A percentile compares a stretch with the other conserved stretches of the same genome.
Evolutionary conservation across 75 land plant genomes (phyloP).

Genomic region (Cupressus sempervirens): DNA sequence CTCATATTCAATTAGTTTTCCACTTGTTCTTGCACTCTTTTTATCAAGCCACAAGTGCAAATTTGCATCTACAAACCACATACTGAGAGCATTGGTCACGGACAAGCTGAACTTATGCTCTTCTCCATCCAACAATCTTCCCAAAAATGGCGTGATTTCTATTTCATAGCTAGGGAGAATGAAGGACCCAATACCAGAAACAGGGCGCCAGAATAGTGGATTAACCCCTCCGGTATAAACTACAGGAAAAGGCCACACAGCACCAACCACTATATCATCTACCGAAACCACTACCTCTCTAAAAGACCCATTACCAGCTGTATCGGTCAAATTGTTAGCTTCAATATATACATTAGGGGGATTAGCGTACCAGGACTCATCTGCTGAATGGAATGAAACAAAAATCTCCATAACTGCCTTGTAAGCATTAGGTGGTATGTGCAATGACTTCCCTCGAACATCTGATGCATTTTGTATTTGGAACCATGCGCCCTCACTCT

Average conservation of each 20-base stretch:
- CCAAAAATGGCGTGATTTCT: slow-evolving; percentile 54
- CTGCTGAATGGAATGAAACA: slow-evolving; percentile 43
- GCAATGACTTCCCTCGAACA: not conserved
- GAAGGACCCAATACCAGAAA: slow-evolving; percentile 51
- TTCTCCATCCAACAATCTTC: slow-evolving; percentile 27
- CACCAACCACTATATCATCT: slow-evolving; percentile 42
- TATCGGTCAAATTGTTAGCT: slow-evolving; percentile 33
- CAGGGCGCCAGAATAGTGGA: slow-evolving; percentile 48
- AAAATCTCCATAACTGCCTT: slow-evolving; percentile 44
- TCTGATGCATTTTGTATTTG: slow-evolving; percentile 16
- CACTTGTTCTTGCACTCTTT: slow-evolving; percentile 2
- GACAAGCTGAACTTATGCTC: slow-evolving; percentile 22
- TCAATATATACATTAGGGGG: slow-evolving; percentile 41
- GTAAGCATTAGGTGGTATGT: slow-evolving; percentile 34
- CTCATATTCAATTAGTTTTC: slow-evolving; percentile 16
- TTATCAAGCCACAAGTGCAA: slow-evolving; percentile 54
- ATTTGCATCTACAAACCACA: slow-evolving; percentile 40
- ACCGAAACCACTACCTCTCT: slow-evolving; percentile 39
- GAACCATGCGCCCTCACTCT: slow-evolving; percentile 30
- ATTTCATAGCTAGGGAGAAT: slow-evolving; percentile 44
- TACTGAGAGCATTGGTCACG: slow-evolving; percentile 25
- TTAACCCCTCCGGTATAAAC: slow-evolving; percentile 51
- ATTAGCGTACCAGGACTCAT: slow-evolving; percentile 62
- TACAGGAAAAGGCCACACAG: slow-evolving; percentile 51
- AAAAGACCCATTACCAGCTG: slow-evolving; percentile 49